These are phyloP conservation scores for Zygoascus meyerae DNA, from an alignment of 1,139 yeast genomes.

Conservation along the genomic window DNA sequence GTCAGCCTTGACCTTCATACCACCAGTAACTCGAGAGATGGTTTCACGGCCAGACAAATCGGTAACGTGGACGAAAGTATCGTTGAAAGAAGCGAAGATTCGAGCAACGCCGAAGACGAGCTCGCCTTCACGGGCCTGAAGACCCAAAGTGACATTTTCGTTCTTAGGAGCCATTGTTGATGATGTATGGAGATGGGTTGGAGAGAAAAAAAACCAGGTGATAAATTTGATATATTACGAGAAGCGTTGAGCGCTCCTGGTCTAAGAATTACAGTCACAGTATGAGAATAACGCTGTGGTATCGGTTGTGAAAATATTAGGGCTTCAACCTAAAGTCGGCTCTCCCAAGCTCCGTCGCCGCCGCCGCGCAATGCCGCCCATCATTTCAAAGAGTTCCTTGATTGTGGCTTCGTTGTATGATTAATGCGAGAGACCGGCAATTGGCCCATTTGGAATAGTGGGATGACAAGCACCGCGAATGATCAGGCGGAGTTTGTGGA, in stretches of 20 bases:
- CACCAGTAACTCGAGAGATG: slow-evolving; percentile 99
- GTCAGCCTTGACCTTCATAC: slow-evolving; percentile 99
- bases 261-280: too few relatives aligned
- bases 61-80: slow-evolving; percentile 99
- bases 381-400: too few relatives aligned
- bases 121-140: slow-evolving; percentile 91
- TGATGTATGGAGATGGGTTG: slow-evolving; percentile 1
- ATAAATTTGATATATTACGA: too few relatives aligned
- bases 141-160: slow-evolving; percentile 63
- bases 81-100: slow-evolving; percentile 99
- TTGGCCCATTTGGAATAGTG: too few relatives aligned
- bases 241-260: too few relatives aligned
- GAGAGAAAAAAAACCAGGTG: neutral
- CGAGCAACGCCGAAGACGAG: slow-evolving; percentile 99
- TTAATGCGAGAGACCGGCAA: too few relatives aligned
- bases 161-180: slow-evolving; percentile 10
- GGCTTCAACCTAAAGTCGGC: slow-evolving; percentile 3
- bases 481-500: too few relatives aligned
- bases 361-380: too few relatives aligned
- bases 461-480: too few relatives aligned
- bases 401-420: too few relatives aligned
- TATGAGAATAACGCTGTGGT: neutral
- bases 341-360: too few relatives aligned
- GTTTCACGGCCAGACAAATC: slow-evolving; percentile 99
- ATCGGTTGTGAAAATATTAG: neutral